Percentiles rank a stretch among this genome's conserved stretches.
Conservation (phyloP, 2,329 filamentous ascomycete genomes). For the Aspergillus felis region DNA sequence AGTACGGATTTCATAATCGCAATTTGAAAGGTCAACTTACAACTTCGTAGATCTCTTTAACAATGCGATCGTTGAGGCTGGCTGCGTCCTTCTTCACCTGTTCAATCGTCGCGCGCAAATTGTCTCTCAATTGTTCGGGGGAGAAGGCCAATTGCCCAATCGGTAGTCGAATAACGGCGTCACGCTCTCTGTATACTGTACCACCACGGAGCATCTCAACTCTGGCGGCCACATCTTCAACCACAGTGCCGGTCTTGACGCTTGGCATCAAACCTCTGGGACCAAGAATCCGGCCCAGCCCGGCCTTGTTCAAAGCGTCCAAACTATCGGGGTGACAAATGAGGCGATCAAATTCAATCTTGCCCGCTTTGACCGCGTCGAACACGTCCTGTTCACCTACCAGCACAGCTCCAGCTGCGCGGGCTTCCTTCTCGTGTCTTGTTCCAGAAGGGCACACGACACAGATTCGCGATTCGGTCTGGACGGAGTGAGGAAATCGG, state of each 20-base stretch:
- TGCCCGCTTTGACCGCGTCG: slow-evolving; percentile 68
- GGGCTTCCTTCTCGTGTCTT: slow-evolving; percentile 68
- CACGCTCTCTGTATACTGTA: slow-evolving; percentile 79
- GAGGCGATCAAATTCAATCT: slow-evolving; percentile 82
- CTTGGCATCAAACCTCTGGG: slow-evolving; percentile 92
- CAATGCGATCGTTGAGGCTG: slow-evolving; percentile 58
- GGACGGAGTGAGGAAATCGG: slow-evolving; percentile 82
- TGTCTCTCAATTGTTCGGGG: slow-evolving; percentile 78
- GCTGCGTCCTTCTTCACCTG: slow-evolving; percentile 74
- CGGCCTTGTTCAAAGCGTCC: slow-evolving; percentile 74
- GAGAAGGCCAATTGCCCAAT: slow-evolving; percentile 87
- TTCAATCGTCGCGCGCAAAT: slow-evolving; percentile 73
- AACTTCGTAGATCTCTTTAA: slow-evolving; percentile 71
- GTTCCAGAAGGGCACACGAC: slow-evolving; percentile 87
- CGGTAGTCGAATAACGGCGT: slow-evolving; percentile 82
- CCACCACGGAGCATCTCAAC: slow-evolving; percentile 81
- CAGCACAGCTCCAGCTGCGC: slow-evolving; percentile 71
- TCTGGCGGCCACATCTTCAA: slow-evolving; percentile 68
- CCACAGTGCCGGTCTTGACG: slow-evolving; percentile 81
- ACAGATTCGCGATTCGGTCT: slow-evolving; percentile 81
- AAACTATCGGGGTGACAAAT: slow-evolving; percentile 80
- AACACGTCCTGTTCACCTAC: slow-evolving; percentile 87
- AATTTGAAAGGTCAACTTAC: slow-evolving; percentile 39
- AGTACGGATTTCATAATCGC: slow-evolving; percentile 17
- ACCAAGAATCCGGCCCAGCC: slow-evolving; percentile 75